Percentiles rank a stretch among this genome's conserved stretches.
Evolutionary conservation across 2,329 filamentous ascomycete species (phyloP).

Genomic region (Ceratocystiopsis sp.): DNA sequence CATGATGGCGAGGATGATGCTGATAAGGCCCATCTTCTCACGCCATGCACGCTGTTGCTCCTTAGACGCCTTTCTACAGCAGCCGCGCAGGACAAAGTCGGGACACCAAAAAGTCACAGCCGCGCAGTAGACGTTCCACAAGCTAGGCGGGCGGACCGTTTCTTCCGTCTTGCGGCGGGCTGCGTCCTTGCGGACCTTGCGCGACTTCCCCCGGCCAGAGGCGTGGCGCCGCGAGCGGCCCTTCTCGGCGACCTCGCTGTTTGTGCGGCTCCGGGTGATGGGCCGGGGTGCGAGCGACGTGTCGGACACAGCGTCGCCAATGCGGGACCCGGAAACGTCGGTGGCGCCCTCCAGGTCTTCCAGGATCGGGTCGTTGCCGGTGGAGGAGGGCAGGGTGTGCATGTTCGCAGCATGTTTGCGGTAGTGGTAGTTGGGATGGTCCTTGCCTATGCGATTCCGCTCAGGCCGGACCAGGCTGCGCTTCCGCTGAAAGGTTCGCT

Average conservation of each 20-base stretch:
- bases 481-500: constrained; percentile 44
- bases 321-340: constrained; percentile 18
- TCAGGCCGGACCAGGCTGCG: constrained; percentile 81
- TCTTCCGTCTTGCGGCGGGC: constrained; percentile 37
- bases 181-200: constrained; percentile 46
- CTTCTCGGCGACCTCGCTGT: constrained; percentile 23
- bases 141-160: constrained; percentile 58
- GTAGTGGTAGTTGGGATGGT: constrained; percentile 93
- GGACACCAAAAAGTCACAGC: constrained; percentile 92
- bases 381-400: constrained; percentile 76
- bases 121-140: constrained; percentile 93
- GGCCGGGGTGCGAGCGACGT: constrained; percentile 13
- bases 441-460: constrained; percentile 64
- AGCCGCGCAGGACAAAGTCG: constrained; percentile 67
- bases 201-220: constrained; percentile 30
- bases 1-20: constrained; percentile 79
- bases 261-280: constrained; percentile 17
- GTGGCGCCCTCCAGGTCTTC: constrained; percentile 58
- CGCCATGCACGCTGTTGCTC: constrained; percentile 87
- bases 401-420: constrained; percentile 88
- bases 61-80: constrained; percentile 70
- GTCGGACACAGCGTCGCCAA: constrained; percentile 16
- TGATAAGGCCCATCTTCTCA: constrained; percentile 94
- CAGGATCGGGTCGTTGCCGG: constrained; percentile 74
- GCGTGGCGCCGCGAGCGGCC: constrained; percentile 17